Conservation (phyloP, 225 moss, liverwort and hornwort genomes). For the Sphagnum tenellum region DNA sequence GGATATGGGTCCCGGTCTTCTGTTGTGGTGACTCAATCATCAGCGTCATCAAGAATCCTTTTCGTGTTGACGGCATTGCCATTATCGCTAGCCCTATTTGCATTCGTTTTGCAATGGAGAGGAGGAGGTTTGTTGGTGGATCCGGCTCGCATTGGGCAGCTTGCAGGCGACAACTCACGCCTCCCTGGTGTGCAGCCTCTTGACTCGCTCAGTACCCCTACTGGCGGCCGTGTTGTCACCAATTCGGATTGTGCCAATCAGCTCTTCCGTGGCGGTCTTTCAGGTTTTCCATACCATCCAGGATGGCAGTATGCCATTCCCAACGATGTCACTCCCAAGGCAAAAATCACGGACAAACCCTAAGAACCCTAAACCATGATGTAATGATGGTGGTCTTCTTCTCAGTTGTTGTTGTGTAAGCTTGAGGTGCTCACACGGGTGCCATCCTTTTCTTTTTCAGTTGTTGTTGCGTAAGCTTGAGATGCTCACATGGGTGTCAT, state of each 20-base stretch:
- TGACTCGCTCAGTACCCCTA: slow-evolving; percentile 48
- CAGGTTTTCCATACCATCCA: slow-evolving; percentile 71
- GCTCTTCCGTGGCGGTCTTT: slow-evolving; percentile 34
- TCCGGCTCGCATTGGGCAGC: slow-evolving; percentile 54
- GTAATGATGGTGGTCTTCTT: too few species aligned
- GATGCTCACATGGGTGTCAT: too few species aligned
- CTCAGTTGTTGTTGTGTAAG: too few species aligned
- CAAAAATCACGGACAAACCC: slow-evolving; percentile 3
- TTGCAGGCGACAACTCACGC: slow-evolving; percentile 62
- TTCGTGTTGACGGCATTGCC: slow-evolving; percentile 55
- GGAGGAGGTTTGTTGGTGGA: slow-evolving; percentile 72
- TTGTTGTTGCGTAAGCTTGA: too few species aligned
- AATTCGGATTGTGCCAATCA: slow-evolving; percentile 44
- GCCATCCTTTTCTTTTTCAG: too few species aligned
- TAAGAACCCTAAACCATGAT: too few species aligned
- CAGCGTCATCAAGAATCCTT: slow-evolving; percentile 42
- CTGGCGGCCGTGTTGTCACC: slow-evolving; percentile 54
- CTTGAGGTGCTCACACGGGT: too few species aligned
- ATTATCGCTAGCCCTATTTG: slow-evolving; percentile 75
- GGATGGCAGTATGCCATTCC: slow-evolving; percentile 81
- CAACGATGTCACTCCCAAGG: slow-evolving; percentile 62
- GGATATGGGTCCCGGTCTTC: slow-evolving; percentile 30
- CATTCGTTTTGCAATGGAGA: slow-evolving; percentile 90
- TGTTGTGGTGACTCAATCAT: slow-evolving; percentile 31
- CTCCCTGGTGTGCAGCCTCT: slow-evolving; percentile 56